Conservation (phyloP, 2,329 filamentous ascomycete species). For the Colletotrichum limetticola region DNA sequence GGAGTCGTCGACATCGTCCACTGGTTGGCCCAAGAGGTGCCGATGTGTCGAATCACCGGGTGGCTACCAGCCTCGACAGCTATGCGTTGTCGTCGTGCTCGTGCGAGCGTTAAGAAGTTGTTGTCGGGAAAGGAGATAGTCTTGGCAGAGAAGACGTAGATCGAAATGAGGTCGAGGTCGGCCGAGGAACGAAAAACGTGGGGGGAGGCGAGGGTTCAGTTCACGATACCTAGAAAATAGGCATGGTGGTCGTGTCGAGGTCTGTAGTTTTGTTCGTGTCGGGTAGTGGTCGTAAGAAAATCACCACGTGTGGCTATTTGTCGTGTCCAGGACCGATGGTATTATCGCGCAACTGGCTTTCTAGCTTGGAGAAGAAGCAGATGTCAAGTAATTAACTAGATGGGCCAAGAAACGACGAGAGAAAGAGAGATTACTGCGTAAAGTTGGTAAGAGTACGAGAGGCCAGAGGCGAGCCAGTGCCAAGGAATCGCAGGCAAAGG, state of each 20-base stretch:
- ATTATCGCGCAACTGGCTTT: not conserved
- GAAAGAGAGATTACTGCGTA: not conserved
- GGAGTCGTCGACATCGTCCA: constrained; percentile 25
- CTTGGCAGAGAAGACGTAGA: not conserved
- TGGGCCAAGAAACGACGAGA: not conserved
- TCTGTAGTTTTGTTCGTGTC: not conserved
- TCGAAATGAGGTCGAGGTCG: not conserved
- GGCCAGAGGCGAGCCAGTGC: not conserved
- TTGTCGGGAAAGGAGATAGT: not conserved
- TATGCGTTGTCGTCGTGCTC: not conserved
- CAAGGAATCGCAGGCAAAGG: constrained; percentile 13
- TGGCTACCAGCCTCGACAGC: not conserved
- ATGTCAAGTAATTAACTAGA: not conserved
- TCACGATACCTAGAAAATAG: constrained; percentile 8
- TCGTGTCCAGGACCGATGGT: not conserved
- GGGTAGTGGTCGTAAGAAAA: not conserved
- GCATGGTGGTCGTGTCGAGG: not conserved
- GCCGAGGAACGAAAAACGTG: not conserved
- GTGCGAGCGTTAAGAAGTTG: not conserved
- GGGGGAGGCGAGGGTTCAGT: constrained; percentile 1
- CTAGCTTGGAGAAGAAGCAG: not conserved
- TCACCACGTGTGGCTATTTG: not conserved
- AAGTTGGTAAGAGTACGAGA: not conserved
- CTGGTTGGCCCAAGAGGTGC: not conserved
- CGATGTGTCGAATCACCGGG: not conserved